Evolutionary conservation across 2,329 filamentous ascomycete species (phyloP).

Genomic region (Stenocarpella maydis): DNA sequence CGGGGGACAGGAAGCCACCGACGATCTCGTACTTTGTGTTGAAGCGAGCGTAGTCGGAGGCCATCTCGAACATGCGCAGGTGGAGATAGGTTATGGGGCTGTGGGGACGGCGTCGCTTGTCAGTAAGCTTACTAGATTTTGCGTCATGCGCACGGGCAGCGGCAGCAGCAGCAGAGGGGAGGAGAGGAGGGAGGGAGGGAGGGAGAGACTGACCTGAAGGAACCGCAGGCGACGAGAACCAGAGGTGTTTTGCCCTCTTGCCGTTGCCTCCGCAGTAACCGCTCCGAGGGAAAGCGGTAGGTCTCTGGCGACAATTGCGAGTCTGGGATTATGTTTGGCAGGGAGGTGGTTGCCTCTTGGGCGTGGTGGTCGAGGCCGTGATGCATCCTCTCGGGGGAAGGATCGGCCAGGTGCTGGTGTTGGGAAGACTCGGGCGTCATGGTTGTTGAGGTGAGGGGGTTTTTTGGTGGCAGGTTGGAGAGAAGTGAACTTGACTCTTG

Average conservation of each 20-base stretch:
- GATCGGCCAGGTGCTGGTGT: background rate
- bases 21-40: constrained; percentile 76
- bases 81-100: constrained; percentile 44
- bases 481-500: too few species aligned
- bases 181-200: too few species aligned
- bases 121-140: background rate
- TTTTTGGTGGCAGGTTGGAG: background rate
- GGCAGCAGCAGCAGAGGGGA: too few species aligned
- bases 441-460: background rate
- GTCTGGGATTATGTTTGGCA: constrained; percentile 32
- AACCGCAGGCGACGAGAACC: constrained; percentile 48
- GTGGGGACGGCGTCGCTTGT: background rate
- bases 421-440: constrained; percentile 5
- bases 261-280: constrained; percentile 40
- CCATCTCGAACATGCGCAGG: constrained; percentile 50
- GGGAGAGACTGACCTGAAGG: constrained; percentile 42
- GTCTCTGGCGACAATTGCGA: constrained; percentile 34
- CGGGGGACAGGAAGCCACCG: constrained; percentile 85
- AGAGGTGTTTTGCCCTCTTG: constrained; percentile 44
- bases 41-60: constrained; percentile 48
- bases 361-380: constrained; percentile 5
- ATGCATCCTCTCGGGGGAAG: constrained; percentile 12
- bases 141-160: background rate
- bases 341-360: constrained; percentile 15
- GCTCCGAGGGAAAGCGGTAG: constrained; percentile 42